Evolutionary conservation across 768 basidiomycete species (phyloP).

Genomic region (Exsudoporus frostii): DNA sequence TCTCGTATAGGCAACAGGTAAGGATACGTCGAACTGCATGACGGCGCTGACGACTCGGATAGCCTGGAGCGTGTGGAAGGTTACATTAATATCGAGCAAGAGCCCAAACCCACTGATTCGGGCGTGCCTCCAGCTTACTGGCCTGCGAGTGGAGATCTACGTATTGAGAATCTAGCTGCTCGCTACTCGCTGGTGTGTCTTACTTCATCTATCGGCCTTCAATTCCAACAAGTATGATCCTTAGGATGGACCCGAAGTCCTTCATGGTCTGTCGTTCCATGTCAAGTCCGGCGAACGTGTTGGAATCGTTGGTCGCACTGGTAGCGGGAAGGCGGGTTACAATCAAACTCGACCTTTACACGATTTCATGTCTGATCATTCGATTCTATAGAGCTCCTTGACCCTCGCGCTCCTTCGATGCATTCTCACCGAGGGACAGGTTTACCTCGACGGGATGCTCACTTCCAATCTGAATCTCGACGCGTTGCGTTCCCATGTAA

Average conservation of each 20-base stretch:
- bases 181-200: neutral
- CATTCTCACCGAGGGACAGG: neutral
- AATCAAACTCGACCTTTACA: neutral
- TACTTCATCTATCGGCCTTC: too few species aligned
- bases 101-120: neutral
- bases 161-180: conserved; percentile 5
- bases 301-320: conserved; percentile 1
- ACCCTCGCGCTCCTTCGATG: conserved; percentile 3
- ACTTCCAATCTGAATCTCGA: neutral
- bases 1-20: neutral
- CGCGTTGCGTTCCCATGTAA: neutral
- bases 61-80: conserved; percentile 1
- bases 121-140: neutral
- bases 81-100: neutral
- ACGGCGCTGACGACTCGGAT: neutral
- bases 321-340: neutral
- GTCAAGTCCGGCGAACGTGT: conserved; percentile 2
- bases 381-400: neutral
- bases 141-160: neutral
- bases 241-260: conserved; percentile 1
- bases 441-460: neutral
- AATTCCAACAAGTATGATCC: neutral
- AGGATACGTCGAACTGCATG: too few species aligned
- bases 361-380: neutral
- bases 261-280: neutral